A percentile compares a stretch with the other conserved stretches of the same genome.
Conservation (phyloP, 2,329 filamentous ascomycete species). For the Diplodia corticola region DNA sequence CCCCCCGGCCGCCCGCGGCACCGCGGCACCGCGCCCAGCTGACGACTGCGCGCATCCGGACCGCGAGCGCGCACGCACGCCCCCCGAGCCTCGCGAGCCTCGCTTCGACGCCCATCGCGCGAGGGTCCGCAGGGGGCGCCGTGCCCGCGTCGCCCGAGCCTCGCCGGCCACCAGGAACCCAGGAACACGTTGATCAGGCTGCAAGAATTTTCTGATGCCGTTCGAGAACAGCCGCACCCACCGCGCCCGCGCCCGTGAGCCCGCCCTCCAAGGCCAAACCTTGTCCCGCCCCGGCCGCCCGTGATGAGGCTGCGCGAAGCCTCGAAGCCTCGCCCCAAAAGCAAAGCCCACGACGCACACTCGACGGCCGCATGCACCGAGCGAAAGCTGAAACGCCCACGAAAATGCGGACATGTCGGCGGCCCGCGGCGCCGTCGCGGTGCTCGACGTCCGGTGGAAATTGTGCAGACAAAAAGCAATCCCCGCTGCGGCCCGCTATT, state of each 20-base stretch:
- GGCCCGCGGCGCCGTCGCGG: not conserved
- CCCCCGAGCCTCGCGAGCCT: not conserved
- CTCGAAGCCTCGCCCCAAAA: not conserved
- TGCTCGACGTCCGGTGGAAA: not conserved
- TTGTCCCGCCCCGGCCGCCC: not conserved
- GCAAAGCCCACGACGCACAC: not conserved
- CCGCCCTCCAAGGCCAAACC: not conserved
- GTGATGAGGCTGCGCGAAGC: not conserved
- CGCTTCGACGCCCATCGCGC: not conserved
- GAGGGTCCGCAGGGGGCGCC: conserved; percentile 4
- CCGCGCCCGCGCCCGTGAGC: not conserved
- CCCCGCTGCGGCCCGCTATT: not conserved
- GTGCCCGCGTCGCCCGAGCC: conserved; percentile 1
- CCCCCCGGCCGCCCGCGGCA: not conserved
- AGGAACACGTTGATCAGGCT: conserved; percentile 5
- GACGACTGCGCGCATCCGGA: not conserved
- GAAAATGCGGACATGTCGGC: not conserved
- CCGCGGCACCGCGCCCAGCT: conserved; percentile 6
- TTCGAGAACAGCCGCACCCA: not conserved
- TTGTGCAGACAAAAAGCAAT: conserved; percentile 13
- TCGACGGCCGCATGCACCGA: not conserved
- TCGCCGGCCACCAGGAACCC: too few relatives aligned
- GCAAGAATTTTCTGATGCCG: not conserved
- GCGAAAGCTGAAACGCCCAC: conserved; percentile 3
- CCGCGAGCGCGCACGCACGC: not conserved